Conservation (phyloP, 257 asterid genomes). For the Forsythia suspensa region DNA sequence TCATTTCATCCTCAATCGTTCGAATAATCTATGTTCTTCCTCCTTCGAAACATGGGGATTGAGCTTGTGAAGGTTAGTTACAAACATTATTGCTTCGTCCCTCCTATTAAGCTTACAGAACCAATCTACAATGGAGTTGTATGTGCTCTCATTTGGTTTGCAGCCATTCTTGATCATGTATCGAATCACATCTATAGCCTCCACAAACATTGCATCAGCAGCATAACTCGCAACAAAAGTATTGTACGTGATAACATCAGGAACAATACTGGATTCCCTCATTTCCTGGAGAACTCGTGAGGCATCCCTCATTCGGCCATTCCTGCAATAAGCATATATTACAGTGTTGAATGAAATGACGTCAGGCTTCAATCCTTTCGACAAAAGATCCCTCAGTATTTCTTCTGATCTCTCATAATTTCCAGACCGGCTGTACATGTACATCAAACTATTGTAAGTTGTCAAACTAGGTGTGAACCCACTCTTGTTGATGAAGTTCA, state of each 20-base stretch:
- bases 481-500: constrained; percentile 53
- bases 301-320: constrained; percentile 74
- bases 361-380: constrained; percentile 68
- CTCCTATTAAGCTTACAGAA: constrained; percentile 62
- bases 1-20: constrained; percentile 51
- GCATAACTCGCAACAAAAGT: constrained; percentile 78
- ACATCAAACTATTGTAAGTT: constrained; percentile 83
- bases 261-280: constrained; percentile 59
- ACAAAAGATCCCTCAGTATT: constrained; percentile 59
- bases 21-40: constrained; percentile 59
- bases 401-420: constrained; percentile 70
- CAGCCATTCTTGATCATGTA: constrained; percentile 88
- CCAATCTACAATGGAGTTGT: constrained; percentile 75
- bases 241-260: constrained; percentile 81
- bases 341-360: constrained; percentile 80
- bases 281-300: constrained; percentile 71
- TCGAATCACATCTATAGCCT: constrained; percentile 71
- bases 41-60: constrained; percentile 72
- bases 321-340: constrained; percentile 81
- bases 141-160: constrained; percentile 78
- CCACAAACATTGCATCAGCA: constrained; percentile 72
- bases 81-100: constrained; percentile 75
- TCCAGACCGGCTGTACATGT: constrained; percentile 75
- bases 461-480: constrained; percentile 76
- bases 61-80: constrained; percentile 54